phyloP scores from a whole-genome alignment of 83 land plant species.

The Thuja plicata region DNA sequence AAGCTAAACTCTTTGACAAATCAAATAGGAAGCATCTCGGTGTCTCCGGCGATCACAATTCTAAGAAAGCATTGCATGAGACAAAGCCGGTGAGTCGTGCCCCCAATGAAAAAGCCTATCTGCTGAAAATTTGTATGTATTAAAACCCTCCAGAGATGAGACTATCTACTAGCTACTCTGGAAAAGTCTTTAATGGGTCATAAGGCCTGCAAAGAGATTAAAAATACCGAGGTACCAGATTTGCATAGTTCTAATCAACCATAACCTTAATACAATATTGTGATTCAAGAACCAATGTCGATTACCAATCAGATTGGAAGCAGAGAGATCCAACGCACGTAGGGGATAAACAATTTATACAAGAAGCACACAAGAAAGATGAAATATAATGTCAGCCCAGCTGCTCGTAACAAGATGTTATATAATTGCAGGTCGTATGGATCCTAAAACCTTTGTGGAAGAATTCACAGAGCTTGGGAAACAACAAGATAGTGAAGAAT shows the following conservation, averaged over 20 bases:
- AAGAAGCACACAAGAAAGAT: not conserved
- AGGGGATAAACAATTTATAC: not conserved
- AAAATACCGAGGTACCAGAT: not conserved
- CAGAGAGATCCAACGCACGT: not conserved
- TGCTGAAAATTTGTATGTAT: no score
- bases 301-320: not conserved
- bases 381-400: not conserved
- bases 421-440: not conserved
- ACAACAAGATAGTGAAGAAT: not conserved
- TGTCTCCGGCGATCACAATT: no score
- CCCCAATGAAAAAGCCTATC: no score
- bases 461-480: not conserved
- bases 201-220: not conserved
- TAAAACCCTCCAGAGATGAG: no score
- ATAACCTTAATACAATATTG: not conserved
- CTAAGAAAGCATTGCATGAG: no score
- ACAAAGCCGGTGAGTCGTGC: no score
- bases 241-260: slow-evolving; percentile 1
- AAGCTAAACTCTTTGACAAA: no score
- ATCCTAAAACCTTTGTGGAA: not conserved
- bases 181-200: not conserved
- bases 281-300: not conserved
- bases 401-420: not conserved
- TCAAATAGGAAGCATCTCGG: no score
- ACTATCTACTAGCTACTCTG: no score